Conservation (phyloP, 2,329 filamentous ascomycete genomes). For the Magnaporthales sp. region DNA sequence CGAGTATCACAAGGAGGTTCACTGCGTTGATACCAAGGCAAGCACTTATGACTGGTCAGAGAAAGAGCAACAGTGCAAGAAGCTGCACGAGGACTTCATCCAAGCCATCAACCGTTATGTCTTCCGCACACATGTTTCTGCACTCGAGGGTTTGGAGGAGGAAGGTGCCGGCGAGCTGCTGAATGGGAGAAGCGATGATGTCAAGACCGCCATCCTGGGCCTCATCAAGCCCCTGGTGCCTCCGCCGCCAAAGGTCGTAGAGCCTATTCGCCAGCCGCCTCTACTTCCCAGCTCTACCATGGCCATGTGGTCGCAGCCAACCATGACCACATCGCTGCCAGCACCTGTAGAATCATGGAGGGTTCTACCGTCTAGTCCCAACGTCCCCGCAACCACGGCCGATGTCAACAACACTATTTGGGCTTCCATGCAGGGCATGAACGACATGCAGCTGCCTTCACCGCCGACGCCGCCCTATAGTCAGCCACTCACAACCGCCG, state of each 20-base stretch:
- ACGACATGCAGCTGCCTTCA: constrained; percentile 66
- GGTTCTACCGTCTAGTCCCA: constrained; percentile 81
- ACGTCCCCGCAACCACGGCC: constrained; percentile 53
- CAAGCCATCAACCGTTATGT: constrained; percentile 97
- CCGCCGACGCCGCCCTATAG: constrained; percentile 68
- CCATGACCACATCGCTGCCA: constrained; percentile 51
- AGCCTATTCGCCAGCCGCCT: constrained; percentile 78
- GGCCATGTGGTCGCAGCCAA: constrained; percentile 73
- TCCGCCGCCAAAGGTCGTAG: constrained; percentile 78
- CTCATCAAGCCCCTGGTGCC: constrained; percentile 84
- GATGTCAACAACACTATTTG: constrained; percentile 69
- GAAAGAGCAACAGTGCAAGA: constrained; percentile 94
- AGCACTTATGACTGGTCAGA: constrained; percentile 92
- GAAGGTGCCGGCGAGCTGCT: constrained; percentile 91
- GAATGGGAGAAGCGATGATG: constrained; percentile 83
- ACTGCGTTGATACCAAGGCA: constrained; percentile 82
- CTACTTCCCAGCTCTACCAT: constrained; percentile 75
- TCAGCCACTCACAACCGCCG: constrained; percentile 65
- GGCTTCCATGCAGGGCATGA: constrained; percentile 63
- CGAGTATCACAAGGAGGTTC: constrained; percentile 93
- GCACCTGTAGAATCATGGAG: constrained; percentile 81
- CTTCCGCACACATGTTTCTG: constrained; percentile 79
- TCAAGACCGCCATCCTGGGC: constrained; percentile 76
- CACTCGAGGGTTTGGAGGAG: constrained; percentile 92
- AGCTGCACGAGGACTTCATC: constrained; percentile 92